These are phyloP conservation scores for Phascolomyces articulosus DNA, from an alignment of 371 early-diverging fungal species.

Conservation along the genomic window DNA sequence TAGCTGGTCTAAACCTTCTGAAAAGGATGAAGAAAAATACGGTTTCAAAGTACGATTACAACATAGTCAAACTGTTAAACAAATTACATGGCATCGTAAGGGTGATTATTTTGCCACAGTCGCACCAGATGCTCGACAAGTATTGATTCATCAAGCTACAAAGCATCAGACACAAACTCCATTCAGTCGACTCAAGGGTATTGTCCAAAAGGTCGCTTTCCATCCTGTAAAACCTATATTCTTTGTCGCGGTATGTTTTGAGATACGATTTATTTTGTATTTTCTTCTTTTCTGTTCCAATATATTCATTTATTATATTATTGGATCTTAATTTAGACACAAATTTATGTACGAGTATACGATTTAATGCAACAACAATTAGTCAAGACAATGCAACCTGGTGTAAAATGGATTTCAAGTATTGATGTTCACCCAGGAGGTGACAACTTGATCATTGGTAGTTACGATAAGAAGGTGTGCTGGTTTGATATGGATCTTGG, in stretches of 20 bases:
- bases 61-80: slow-evolving; percentile 68
- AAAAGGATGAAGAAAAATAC: slow-evolving; percentile 50
- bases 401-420: slow-evolving; percentile 93
- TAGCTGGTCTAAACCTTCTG: slow-evolving; percentile 67
- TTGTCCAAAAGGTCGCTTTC: slow-evolving; percentile 89
- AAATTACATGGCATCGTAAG: slow-evolving; percentile 93
- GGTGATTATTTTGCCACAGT: slow-evolving; percentile 96
- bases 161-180: slow-evolving; percentile 88
- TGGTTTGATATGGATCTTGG: slow-evolving; percentile 98
- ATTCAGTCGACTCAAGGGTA: slow-evolving; percentile 85
- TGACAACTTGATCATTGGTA: slow-evolving; percentile 95
- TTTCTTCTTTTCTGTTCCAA: too few relatives aligned
- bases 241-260: slow-evolving; percentile 81
- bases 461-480: slow-evolving; percentile 90
- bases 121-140: slow-evolving; percentile 72
- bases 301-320: not conserved
- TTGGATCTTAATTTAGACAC: slow-evolving; percentile 61
- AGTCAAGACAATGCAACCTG: slow-evolving; percentile 79
- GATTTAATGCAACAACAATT: slow-evolving; percentile 88
- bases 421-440: slow-evolving; percentile 92
- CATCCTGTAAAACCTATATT: slow-evolving; percentile 94
- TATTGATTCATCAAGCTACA: slow-evolving; percentile 92
- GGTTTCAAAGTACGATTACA: slow-evolving; percentile 59
- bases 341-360: slow-evolving; percentile 91
- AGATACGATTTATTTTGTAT: not conserved